Evolutionary conservation across 2,329 filamentous ascomycete genomes (phyloP), one percentile per base, ranked within the genome.

Genomic region (Coniochaeta pulveracea): DNA sequence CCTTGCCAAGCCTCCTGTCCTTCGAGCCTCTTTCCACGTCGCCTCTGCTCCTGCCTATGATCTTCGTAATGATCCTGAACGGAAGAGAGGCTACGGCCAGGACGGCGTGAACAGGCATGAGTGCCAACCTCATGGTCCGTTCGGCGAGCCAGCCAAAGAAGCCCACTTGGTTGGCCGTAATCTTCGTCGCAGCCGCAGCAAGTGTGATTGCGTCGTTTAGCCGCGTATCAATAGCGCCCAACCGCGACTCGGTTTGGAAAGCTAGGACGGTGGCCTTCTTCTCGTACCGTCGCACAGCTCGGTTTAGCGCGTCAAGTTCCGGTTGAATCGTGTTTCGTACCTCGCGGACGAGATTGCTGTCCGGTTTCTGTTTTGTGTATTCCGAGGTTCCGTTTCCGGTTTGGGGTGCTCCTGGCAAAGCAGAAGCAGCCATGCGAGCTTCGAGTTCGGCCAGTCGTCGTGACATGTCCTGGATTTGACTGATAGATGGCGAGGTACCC

Each of bases 241-340:
- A 72, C 16, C 81, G 73, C 7, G 76, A 71, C 42, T 94, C 85
- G 3, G 78, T 84, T 48, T 89, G 80, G 35, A 80, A 68, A 8
- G 82, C 71, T 18, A 86, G 70, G 6, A 88, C 64, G 1, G 80
- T 80, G 4, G 81, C 76, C 46, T 86, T 83, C 59, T 93, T 95
- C 60, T 96, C 89, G 47, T 94, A 94, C 22, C 85, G 76, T 14
- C 89, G 73, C 27, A 96, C 81, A 4, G 89, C 88, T 30, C 89
- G 78, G 46, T 86, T 91, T 19, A 96, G 63, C 0, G 85, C 84
- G 46, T 95, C 88, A 5, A 96, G 67, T 38, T 95, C 85, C 1
- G 85, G 80, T 43, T 86, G 81, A 9, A 89, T 64, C 18, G 64
- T 61, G 38, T 72, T 73, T 26, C 75, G 71, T 10, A 84, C 66